These are phyloP conservation scores for Dendrobium nobile DNA, from an alignment of 106 monocot genomes.

Conservation along the genomic window DNA sequence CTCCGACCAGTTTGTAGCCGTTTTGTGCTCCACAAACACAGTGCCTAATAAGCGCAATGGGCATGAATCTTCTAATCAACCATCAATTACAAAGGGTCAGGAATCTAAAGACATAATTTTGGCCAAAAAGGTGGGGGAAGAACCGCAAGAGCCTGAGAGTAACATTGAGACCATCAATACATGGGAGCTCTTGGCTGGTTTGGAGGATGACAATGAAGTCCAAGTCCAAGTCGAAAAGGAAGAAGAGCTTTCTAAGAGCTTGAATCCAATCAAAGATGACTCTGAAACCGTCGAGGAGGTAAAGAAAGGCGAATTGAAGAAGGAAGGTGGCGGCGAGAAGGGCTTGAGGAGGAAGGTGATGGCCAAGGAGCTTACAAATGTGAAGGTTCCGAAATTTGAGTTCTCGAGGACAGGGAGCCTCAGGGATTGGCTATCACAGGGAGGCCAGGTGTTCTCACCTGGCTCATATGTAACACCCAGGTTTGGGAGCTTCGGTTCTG, in stretches of 20 bases:
- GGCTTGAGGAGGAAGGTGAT: slow-evolving; percentile 32
- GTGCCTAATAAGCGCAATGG: slow-evolving; percentile 13
- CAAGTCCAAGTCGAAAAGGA: slow-evolving; percentile 25
- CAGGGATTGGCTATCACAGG: slow-evolving; percentile 55
- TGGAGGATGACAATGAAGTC: slow-evolving; percentile 25
- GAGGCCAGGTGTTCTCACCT: slow-evolving; percentile 61
- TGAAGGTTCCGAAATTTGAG: slow-evolving; percentile 47
- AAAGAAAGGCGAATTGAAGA: neutral
- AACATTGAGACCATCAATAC: slow-evolving; percentile 53
- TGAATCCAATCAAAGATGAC: slow-evolving; percentile 38
- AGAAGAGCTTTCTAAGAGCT: slow-evolving; percentile 5
- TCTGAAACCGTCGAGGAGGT: slow-evolving; percentile 5
- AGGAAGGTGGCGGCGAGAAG: neutral
- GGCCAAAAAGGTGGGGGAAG: neutral
- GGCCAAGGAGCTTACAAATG: slow-evolving; percentile 34
- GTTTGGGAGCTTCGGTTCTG: slow-evolving; percentile 32
- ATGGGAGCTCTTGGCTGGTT: slow-evolving; percentile 47
- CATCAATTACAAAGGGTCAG: neutral
- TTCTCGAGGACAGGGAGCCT: slow-evolving; percentile 48
- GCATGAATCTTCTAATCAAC: neutral
- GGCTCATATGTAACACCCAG: slow-evolving; percentile 71
- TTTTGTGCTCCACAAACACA: slow-evolving; percentile 34
- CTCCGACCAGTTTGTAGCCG: slow-evolving; percentile 41
- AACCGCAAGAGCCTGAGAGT: slow-evolving; percentile 5
- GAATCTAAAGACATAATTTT: too few species aligned